Conservation (phyloP, 495 filamentous ascomycete genomes). For the Lophiotrema nucula region DNA sequence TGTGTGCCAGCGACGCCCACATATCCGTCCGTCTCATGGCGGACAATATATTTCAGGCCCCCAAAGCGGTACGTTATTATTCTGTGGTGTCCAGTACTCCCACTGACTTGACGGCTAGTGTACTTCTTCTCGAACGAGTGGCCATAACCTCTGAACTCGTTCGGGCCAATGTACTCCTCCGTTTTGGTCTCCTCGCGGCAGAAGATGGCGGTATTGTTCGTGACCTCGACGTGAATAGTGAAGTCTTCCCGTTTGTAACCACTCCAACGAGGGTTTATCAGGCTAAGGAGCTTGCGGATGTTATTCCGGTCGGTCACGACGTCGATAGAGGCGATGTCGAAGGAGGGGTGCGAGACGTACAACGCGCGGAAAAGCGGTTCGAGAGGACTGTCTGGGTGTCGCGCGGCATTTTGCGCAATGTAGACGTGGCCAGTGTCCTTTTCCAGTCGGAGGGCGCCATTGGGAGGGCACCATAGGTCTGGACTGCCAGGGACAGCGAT, state of each 20-base stretch:
- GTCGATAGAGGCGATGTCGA: constrained; percentile 46
- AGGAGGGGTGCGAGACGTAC: constrained; percentile 45
- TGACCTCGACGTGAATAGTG: constrained; percentile 48
- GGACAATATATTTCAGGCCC: constrained; percentile 47
- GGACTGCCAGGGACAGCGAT: constrained; percentile 47
- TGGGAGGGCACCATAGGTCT: constrained; percentile 43
- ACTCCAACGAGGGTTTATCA: constrained; percentile 42
- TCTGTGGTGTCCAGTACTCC: constrained; percentile 50
- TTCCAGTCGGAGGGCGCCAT: constrained; percentile 26
- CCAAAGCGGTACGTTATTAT: constrained; percentile 50
- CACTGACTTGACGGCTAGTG: constrained; percentile 41
- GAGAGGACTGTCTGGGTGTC: constrained; percentile 46
- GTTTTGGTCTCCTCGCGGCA: constrained; percentile 43
- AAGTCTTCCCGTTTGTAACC: constrained; percentile 41
- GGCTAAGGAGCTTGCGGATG: constrained; percentile 53
- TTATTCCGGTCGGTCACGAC: constrained; percentile 55
- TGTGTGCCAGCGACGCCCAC: constrained; percentile 20
- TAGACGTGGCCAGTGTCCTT: constrained; percentile 45
- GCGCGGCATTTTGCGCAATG: constrained; percentile 48
- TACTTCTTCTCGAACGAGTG: constrained; percentile 51
- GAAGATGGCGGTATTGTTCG: constrained; percentile 46
- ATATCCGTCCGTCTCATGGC: constrained; percentile 51
- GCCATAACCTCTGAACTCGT: constrained; percentile 49
- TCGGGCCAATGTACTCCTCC: constrained; percentile 33
- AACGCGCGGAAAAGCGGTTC: constrained; percentile 54